Evolutionary conservation across 805 yeast species (phyloP), one percentile per base, ranked within the genome.

Genomic region (Saccharomycopsis sp.): DNA sequence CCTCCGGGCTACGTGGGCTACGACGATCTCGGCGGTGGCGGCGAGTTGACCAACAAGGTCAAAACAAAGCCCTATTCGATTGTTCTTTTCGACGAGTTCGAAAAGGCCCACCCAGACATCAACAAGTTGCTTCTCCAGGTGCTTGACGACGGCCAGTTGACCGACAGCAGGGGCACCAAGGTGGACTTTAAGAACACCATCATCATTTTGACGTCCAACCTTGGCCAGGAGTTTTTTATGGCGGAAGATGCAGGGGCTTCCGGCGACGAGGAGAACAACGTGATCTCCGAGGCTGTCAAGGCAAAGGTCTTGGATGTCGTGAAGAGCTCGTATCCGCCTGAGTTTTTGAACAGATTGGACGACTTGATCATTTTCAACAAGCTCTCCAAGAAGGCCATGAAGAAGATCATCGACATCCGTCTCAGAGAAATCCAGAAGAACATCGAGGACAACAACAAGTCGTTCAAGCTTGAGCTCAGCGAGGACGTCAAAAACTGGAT

Each of bases 1-100:
- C 99, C 99, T 3, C 99, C 99, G 34, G 97, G 98, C 5, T 92
- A 92, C 70, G 97, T 92, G 21, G 94, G 97, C 56, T 91, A 91
- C 73, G 99, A 92, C 67, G 94, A 88, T 65, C 53, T 60, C 16
- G 63, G 63, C n/a, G 75, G 81, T 46, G 88, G 91, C 68, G 99
- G 99, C 54, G 98, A 94, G 71, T 77, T 94, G 62, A 94, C 99
- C 1, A 98, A 94, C 71, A 96, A 97, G 3, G 95, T 94, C 8
- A 81, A 97, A 68, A 81, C 98, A 66, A 91, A 91, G 67, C 99
- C 99, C 7, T 92, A 92, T 65, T 80, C 97, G 0, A 97, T 92
- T 24, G 87, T 92, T 1, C 73, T 92, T 58, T 94, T 92, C 70
- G 99, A 92, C 71, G 99, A 92, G 73, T 89, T 92, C 71, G 99